These are phyloP conservation scores for Berkeleyomyces basicola DNA, from an alignment of 2,329 filamentous ascomycete species.

Conservation along the genomic window DNA sequence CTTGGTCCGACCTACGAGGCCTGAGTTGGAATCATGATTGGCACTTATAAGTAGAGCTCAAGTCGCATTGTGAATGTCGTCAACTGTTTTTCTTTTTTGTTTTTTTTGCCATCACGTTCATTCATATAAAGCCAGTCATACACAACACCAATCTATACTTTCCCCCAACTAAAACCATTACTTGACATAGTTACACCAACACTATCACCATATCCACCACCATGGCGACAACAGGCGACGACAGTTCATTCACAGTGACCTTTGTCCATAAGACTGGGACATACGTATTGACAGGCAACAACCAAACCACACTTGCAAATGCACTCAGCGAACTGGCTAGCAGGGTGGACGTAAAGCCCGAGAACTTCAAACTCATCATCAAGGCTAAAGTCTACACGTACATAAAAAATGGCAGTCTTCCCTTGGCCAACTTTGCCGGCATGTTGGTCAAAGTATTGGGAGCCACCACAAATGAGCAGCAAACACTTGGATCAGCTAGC, in stretches of 20 bases:
- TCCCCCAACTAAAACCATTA: neutral
- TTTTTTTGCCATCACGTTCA: too few relatives aligned
- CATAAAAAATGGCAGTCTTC: neutral
- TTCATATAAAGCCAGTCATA: too few relatives aligned
- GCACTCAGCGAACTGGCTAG: neutral
- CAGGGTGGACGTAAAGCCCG: neutral
- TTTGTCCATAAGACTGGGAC: neutral
- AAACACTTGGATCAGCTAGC: conserved; percentile 21
- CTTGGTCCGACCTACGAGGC: neutral
- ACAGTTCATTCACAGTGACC: neutral
- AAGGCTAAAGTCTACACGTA: neutral
- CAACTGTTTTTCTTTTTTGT: too few relatives aligned
- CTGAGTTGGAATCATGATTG: neutral
- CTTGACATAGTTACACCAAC: neutral
- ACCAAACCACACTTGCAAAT: neutral
- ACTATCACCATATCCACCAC: neutral
- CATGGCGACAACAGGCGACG: neutral
- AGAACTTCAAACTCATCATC: conserved; percentile 5
- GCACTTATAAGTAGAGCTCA: too few relatives aligned
- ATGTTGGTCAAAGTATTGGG: neutral
- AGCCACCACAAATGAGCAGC: conserved; percentile 15
- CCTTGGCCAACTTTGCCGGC: neutral
- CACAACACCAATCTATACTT: neutral
- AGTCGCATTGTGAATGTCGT: too few relatives aligned
- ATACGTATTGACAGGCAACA: neutral